Evolutionary conservation across 208 protist genomes (phyloP), one percentile per base, ranked within the genome.

Genomic region (Leishmania lainsoni): DNA sequence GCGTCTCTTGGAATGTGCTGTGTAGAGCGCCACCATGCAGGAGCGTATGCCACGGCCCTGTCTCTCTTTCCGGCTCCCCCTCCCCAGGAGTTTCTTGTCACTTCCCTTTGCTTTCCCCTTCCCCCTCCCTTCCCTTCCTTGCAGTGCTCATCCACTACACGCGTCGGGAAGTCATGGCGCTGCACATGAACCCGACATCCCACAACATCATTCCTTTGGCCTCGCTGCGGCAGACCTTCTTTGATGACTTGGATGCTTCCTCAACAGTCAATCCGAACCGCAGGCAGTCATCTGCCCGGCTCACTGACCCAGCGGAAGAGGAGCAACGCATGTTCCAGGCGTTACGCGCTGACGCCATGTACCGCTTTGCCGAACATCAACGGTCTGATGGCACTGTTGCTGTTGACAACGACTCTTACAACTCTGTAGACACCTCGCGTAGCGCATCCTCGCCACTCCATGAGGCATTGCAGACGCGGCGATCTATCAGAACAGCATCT

Each of bases 181-280:
- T 84, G 69, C 79, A 81, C 45, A 66, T 81, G 5, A 74, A 79
- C 14, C 59, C 54, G 45, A 45, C 56, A 29, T 22, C 65, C 2
- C 69, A 77, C 63, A 79, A 84, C 70, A 72, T 87, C n/a, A 81
- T 86, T 20, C 87, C 87, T 5, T 69, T 87, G 20, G 83, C 87
- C 73, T 58, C 69, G 49, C 70, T 93, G 49, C 87, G 90, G 51
- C 85, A 86, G 58, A 81, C 83, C 32, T 93, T 93, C 61, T 93
- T 93, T 52, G 82, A 81, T 39, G 90, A 93, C 51, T 52, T 93
- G 48, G 86, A 91, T 70, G 87, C 86, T 22, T 89, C 83, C 63
- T 90, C 86, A 26, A 85, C 81, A 59, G 89, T 93, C 63, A 93
- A 93, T 76, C 87, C 85, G 1, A 90, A 89, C 70, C 84, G 87